phyloP scores from a whole-genome alignment of 2,329 filamentous ascomycete species.

The Hypomyces perniciosus region DNA sequence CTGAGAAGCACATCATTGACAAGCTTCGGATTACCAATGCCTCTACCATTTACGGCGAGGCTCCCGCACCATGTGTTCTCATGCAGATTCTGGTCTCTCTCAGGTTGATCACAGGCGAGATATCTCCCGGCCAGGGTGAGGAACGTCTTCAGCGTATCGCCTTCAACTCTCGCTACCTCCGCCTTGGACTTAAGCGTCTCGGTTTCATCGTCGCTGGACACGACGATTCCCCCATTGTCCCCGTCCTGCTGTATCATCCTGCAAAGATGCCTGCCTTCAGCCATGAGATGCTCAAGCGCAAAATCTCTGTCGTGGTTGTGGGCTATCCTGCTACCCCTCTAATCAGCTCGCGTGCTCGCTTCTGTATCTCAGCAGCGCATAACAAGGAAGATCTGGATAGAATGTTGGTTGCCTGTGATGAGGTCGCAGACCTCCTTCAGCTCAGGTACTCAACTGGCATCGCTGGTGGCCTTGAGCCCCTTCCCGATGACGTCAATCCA shows the following conservation, averaged over 20 bases:
- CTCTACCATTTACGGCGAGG: conserved; percentile 79
- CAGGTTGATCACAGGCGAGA: conserved; percentile 80
- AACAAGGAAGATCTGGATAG: conserved; percentile 98
- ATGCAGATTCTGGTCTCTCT: conserved; percentile 86
- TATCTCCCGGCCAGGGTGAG: conserved; percentile 85
- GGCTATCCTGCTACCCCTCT: conserved; percentile 95
- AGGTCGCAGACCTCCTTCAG: conserved; percentile 86
- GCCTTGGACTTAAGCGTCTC: conserved; percentile 90
- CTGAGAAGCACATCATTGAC: conserved; percentile 84
- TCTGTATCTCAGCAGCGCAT: conserved; percentile 93
- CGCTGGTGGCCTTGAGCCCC: conserved; percentile 75
- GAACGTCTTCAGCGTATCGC: conserved; percentile 92
- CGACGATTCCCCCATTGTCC: conserved; percentile 96
- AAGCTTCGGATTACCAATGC: conserved; percentile 84
- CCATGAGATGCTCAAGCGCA: conserved; percentile 96
- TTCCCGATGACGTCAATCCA: conserved; percentile 63
- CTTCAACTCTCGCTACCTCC: conserved; percentile 98
- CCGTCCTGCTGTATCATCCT: conserved; percentile 92
- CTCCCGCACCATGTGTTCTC: conserved; percentile 79
- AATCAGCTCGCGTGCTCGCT: conserved; percentile 88
- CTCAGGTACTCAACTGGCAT: conserved; percentile 96
- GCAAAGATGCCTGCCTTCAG: conserved; percentile 98
- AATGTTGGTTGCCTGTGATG: conserved; percentile 80
- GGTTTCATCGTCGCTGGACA: conserved; percentile 96
- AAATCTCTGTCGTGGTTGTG: conserved; percentile 95